phyloP scores from a whole-genome alignment of 257 asterid genomes.

The Prunella vulgaris region DNA sequence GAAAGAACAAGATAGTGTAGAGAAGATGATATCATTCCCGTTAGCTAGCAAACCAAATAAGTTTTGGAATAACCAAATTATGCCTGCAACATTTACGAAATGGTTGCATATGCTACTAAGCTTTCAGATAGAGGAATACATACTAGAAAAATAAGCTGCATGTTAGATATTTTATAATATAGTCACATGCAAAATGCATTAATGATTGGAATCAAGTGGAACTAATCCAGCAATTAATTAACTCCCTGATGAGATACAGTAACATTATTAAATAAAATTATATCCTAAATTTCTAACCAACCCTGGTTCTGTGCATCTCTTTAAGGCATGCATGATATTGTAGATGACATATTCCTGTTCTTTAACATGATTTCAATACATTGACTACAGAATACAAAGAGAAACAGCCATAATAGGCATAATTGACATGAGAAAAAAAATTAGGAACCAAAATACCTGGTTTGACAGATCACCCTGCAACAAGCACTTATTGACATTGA shows the following conservation, averaged over 20 bases:
- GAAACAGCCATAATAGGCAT: constrained; percentile 1
- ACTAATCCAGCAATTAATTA: background rate
- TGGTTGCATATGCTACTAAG: background rate
- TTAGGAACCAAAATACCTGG: constrained; percentile 40
- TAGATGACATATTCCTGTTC: background rate
- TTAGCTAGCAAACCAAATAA: background rate
- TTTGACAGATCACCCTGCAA: constrained; percentile 83
- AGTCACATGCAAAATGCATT: background rate
- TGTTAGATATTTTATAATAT: constrained; percentile 3
- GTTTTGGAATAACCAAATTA: background rate
- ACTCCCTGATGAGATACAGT: background rate
- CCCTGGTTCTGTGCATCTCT: constrained; percentile 5
- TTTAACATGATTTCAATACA: background rate
- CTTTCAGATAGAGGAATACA: background rate
- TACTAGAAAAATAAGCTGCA: constrained; percentile 3
- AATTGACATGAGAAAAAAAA: background rate
- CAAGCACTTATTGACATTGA: constrained; percentile 70
- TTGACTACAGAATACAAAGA: background rate
- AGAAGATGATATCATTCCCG: background rate
- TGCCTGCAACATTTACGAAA: background rate
- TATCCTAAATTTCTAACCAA: background rate
- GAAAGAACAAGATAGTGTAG: constrained; percentile 9
- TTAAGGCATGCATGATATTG: background rate
- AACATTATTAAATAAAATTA: background rate
- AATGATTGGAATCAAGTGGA: background rate